Evolutionary conservation across 805 yeast genomes (phyloP).

Genomic region (Cyberlindnera suaveolens): DNA sequence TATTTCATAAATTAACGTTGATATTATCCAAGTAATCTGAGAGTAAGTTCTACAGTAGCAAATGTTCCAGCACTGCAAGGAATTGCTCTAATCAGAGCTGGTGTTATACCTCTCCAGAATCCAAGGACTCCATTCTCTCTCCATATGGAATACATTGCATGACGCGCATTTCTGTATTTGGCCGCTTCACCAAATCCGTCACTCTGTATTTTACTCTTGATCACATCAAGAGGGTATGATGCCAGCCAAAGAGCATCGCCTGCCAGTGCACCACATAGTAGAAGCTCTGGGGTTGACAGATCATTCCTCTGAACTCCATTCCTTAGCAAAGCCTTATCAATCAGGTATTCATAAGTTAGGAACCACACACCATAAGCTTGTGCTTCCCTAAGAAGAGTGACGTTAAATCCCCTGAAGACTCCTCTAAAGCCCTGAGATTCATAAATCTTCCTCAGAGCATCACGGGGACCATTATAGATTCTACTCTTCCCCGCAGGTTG

Average conservation of each 20-base stretch:
- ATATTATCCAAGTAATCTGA: slow-evolving; percentile 32
- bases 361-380: slow-evolving; percentile 89
- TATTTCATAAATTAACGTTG: background rate
- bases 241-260: slow-evolving; percentile 86
- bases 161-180: slow-evolving; percentile 35
- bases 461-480: slow-evolving; percentile 60
- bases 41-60: slow-evolving; percentile 66
- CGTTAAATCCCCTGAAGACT: slow-evolving; percentile 78
- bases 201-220: slow-evolving; percentile 83
- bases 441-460: slow-evolving; percentile 76
- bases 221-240: slow-evolving; percentile 83
- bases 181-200: slow-evolving; percentile 41
- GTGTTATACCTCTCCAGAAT: slow-evolving; percentile 58
- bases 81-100: slow-evolving; percentile 53
- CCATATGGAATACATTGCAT: slow-evolving; percentile 29
- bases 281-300: slow-evolving; percentile 81
- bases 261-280: slow-evolving; percentile 82
- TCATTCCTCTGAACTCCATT: slow-evolving; percentile 46
- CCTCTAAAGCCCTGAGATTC: slow-evolving; percentile 69
- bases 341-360: slow-evolving; percentile 82
- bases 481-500: slow-evolving; percentile 41
- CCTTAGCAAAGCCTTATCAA: slow-evolving; percentile 40
- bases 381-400: slow-evolving; percentile 80
- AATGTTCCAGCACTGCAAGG: slow-evolving; percentile 73
- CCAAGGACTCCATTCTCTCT: slow-evolving; percentile 40